Evolutionary conservation across 1,284 basidiomycete genomes (phyloP), one percentile per base, ranked within the genome.

Genomic region (Filobasidium uniguttulatum): DNA sequence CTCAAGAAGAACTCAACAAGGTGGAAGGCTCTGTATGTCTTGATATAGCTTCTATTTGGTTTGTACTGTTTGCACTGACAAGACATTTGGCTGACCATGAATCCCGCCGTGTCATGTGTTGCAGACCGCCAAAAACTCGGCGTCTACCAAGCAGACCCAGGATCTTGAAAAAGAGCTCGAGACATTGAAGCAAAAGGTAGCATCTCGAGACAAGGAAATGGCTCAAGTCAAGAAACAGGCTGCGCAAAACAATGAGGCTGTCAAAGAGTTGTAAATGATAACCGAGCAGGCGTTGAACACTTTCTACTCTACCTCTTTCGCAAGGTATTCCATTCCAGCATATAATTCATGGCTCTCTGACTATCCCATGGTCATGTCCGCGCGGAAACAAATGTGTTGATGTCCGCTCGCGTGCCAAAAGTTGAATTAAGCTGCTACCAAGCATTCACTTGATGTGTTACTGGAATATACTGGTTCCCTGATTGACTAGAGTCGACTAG

Each of bases 1-100:
- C 81, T 2, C 86, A 93, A 68, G 88, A 91, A 61, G 79, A 87
- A 62, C 86, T 85, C 62, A 80, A 79, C 25, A 81, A 83, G 59
- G 69, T 93, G 54, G 40, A 26, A 28, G 29, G 29, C 26, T 12
- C 25, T 19, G 40, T 43, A 12, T 5, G 40, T 43, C 23, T n/a
- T n/a, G n/a, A n/a, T n/a, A n/a, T n/a, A n/a, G n/a, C n/a, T n/a
- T n/a, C n/a, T n/a, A n/a, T n/a, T n/a, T n/a, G n/a, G n/a, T n/a
- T n/a, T n/a, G n/a, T n/a, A n/a, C n/a, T n/a, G n/a, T n/a, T n/a
- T n/a, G n/a, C n/a, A n/a, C n/a, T n/a, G n/a, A n/a, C n/a, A n/a
- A n/a, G n/a, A n/a, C n/a, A n/a, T n/a, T n/a, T n/a, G n/a, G n/a
- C n/a, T n/a, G n/a, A n/a, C n/a, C n/a, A n/a, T n/a, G n/a, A n/a